A percentile compares a stretch with the other conserved stretches of the same genome.
Evolutionary conservation across 345 rosid genomes (phyloP).

Genomic region (Populus simonii): DNA sequence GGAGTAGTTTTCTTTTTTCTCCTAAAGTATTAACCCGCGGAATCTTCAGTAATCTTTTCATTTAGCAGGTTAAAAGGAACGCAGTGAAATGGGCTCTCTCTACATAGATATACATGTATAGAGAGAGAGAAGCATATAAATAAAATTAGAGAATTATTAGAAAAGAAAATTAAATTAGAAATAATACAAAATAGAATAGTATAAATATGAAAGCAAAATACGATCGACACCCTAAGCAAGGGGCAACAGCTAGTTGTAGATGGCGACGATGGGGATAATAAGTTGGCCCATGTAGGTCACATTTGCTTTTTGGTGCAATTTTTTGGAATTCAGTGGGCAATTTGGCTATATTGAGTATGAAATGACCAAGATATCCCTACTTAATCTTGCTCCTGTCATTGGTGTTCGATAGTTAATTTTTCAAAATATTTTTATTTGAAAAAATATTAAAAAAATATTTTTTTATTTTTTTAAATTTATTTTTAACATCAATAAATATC

Average conservation of each 20-base stretch:
- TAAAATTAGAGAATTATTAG: neutral
- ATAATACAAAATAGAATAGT: neutral
- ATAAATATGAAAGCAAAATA: neutral
- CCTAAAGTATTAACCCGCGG: conserved; percentile 15
- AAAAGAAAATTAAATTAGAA: neutral
- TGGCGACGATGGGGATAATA: conserved; percentile 58
- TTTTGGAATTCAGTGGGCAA: conserved; percentile 55
- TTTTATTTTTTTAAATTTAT: too few species aligned
- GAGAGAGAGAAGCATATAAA: neutral
- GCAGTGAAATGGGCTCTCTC: neutral
- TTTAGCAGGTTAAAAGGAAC: conserved; percentile 8
- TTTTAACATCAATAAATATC: too few species aligned
- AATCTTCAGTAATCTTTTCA: conserved; percentile 37
- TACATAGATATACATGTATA: neutral
- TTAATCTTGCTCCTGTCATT: conserved; percentile 18
- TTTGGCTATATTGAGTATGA: conserved; percentile 8
- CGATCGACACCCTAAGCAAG: conserved; percentile 14
- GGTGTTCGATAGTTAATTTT: too few species aligned
- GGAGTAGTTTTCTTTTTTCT: neutral
- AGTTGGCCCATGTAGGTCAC: conserved; percentile 41
- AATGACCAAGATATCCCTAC: conserved; percentile 37
- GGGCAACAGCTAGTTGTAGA: conserved; percentile 48
- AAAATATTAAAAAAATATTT: too few species aligned
- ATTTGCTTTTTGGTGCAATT: conserved; percentile 34
- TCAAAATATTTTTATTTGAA: too few species aligned